Percentiles rank a stretch among this genome's conserved stretches.
phyloP scores from a whole-genome alignment of 75 land plant species.

The Larix kaempferi region DNA sequence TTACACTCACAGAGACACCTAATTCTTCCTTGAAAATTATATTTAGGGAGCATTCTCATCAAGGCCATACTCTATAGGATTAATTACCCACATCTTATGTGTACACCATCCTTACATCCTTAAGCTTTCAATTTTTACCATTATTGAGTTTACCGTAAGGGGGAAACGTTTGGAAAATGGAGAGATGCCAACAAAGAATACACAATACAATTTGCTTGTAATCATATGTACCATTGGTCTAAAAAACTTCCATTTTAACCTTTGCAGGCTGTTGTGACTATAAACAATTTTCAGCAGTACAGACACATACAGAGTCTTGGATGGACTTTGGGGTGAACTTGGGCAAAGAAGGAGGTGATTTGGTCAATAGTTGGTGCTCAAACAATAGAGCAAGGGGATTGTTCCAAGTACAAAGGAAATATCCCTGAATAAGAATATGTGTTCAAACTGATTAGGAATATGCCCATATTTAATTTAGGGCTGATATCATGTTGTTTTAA shows the following conservation, averaged over 20 bases:
- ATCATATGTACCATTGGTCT: no score
- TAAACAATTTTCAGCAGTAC: slow-evolving; percentile 69
- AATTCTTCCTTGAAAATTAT: neutral
- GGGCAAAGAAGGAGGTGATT: no score
- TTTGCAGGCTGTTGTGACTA: slow-evolving; percentile 59
- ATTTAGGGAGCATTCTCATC: neutral
- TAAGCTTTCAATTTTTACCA: neutral
- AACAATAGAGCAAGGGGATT: slow-evolving; percentile 72
- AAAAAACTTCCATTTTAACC: neutral
- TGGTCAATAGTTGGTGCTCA: slow-evolving; percentile 77
- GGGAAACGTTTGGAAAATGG: neutral
- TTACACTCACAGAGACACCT: no score
- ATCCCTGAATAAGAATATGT: no score
- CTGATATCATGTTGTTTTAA: no score
- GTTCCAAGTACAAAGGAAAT: slow-evolving; percentile 62
- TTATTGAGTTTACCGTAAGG: no score
- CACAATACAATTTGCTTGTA: neutral
- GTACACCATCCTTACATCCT: neutral
- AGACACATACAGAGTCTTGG: slow-evolving; percentile 71
- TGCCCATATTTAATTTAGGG: no score
- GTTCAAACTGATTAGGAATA: no score
- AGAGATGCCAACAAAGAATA: neutral
- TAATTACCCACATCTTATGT: neutral
- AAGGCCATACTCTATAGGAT: neutral
- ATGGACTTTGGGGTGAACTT: slow-evolving; percentile 68